These are phyloP conservation scores for Rhizophagus prolifer DNA, from an alignment of 192 early-diverging fungal species.

Conservation along the genomic window DNA sequence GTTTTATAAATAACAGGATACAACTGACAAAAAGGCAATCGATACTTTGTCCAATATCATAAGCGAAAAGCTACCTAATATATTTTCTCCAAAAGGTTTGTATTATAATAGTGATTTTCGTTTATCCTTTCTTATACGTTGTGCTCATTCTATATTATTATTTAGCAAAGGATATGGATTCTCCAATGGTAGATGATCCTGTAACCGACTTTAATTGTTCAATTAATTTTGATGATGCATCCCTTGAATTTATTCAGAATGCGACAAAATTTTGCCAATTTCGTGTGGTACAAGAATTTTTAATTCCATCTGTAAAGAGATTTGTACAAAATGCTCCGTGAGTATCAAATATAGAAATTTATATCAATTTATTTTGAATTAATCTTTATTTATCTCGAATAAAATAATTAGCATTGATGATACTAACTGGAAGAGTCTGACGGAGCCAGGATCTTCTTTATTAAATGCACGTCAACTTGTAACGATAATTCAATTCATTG, in stretches of 20 bases:
- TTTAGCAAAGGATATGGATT: conserved; percentile 44
- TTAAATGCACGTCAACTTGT: conserved; percentile 70
- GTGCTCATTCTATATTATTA: not conserved
- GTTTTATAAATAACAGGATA: conserved; percentile 20
- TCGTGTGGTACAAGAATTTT: conserved; percentile 47
- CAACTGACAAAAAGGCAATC: conserved; percentile 32
- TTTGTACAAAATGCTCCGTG: conserved; percentile 47
- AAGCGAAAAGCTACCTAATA: conserved; percentile 36
- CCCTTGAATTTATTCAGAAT: conserved; percentile 39
- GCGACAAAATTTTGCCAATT: conserved; percentile 49
- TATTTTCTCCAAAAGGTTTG: conserved; percentile 41
- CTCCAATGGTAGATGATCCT: conserved; percentile 38
- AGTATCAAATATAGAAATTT: not conserved
- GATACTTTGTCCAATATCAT: conserved; percentile 38
- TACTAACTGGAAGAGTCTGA: conserved; percentile 81
- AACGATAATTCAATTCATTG: conserved; percentile 48
- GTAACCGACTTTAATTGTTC: conserved; percentile 36
- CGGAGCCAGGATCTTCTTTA: conserved; percentile 70
- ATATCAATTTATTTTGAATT: conserved; percentile 30
- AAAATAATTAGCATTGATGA: conserved; percentile 45
- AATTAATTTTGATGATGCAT: conserved; percentile 35
- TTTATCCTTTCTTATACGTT: not conserved
- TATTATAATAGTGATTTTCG: not conserved
- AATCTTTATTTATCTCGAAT: not conserved
- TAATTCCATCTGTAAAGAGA: conserved; percentile 42